These are phyloP conservation scores for Geotrichum cucujoidarum DNA, from an alignment of 1,139 yeast species.

Conservation along the genomic window DNA sequence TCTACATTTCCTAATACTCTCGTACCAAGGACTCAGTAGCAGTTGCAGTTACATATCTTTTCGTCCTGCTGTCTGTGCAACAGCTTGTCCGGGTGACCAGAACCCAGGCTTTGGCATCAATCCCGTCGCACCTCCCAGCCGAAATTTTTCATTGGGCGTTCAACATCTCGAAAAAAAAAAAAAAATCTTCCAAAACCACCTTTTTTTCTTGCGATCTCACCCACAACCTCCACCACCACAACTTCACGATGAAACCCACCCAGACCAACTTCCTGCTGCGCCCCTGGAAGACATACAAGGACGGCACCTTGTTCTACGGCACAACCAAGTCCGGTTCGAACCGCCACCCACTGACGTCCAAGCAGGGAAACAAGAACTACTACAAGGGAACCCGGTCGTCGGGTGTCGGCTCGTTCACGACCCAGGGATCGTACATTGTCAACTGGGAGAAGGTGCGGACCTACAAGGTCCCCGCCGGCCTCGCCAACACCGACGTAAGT, in stretches of 20 bases:
- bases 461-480: constrained; percentile 67
- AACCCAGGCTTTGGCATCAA: background rate
- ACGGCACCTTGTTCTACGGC: constrained; percentile 84
- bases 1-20: too few relatives aligned
- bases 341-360: constrained; percentile 80
- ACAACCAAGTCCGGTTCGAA: constrained; percentile 70
- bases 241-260: constrained; percentile 36
- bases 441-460: constrained; percentile 87
- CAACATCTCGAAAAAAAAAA: background rate
- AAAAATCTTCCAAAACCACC: constrained; percentile 11
- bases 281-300: constrained; percentile 79
- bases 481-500: constrained; percentile 35
- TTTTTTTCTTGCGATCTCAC: constrained; percentile 3
- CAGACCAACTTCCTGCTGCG: constrained; percentile 49
- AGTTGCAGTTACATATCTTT: too few relatives aligned
- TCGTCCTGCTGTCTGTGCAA: too few relatives aligned
- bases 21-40: too few relatives aligned
- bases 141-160: background rate
- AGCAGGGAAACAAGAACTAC: constrained; percentile 88
- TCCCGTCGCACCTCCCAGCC: background rate
- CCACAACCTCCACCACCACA: background rate
- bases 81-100: too few relatives aligned
- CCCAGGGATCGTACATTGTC: constrained; percentile 67
- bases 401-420: constrained; percentile 80
- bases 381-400: constrained; percentile 96